These are phyloP conservation scores for Trifolium subterraneum DNA, from an alignment of 306 rosid genomes.

Conservation along the genomic window DNA sequence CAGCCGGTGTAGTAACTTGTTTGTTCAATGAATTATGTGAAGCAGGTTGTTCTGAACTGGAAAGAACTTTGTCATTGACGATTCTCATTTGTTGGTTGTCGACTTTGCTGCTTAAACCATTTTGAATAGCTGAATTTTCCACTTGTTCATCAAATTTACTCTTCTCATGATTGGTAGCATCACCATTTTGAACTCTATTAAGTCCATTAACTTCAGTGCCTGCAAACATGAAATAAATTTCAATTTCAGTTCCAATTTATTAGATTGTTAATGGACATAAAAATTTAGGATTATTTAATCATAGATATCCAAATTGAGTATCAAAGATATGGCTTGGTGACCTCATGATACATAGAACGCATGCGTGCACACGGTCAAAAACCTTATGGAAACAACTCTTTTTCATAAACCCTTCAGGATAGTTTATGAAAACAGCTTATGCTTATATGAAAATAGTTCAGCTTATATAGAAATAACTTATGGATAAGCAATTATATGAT, in stretches of 20 bases:
- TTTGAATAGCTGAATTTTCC: conserved; percentile 31
- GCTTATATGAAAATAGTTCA: no score
- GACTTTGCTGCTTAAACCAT: conserved; percentile 32
- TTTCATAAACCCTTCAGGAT: no score
- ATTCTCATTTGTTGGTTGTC: conserved; percentile 15
- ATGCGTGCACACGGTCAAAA: background rate
- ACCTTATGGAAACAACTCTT: background rate
- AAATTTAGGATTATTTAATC: background rate
- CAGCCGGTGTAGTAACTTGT: background rate
- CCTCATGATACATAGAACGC: background rate
- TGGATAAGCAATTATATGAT: background rate
- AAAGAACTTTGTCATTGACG: conserved; percentile 10
- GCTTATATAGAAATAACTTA: background rate
- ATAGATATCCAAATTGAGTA: background rate
- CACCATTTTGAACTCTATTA: conserved; percentile 42
- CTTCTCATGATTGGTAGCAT: conserved; percentile 16
- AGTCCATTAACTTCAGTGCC: conserved; percentile 44
- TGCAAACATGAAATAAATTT: conserved; percentile 41
- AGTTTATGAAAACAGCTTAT: no score
- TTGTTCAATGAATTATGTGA: conserved; percentile 35
- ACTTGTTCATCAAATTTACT: conserved; percentile 23
- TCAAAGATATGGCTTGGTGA: background rate
- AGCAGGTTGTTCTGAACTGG: conserved; percentile 18
- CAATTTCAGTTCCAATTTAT: conserved; percentile 29
- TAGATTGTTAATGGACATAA: background rate